These are phyloP conservation scores for Aurantiochytrium sp. DNA, from an alignment of 108 stramenopile genomes.

Conservation along the genomic window DNA sequence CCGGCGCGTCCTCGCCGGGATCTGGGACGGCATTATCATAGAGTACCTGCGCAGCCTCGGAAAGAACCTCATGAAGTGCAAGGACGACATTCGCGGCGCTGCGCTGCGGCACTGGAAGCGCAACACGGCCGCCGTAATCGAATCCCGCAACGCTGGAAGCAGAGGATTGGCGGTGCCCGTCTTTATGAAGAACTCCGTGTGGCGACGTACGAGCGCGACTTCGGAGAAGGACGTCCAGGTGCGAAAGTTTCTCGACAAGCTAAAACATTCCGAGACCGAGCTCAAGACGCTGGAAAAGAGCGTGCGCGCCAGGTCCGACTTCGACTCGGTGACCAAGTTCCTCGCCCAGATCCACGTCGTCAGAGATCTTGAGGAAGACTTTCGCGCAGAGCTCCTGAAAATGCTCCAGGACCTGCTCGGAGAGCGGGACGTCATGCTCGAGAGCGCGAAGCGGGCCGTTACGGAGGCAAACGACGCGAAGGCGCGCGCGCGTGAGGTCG, in stretches of 20 bases:
- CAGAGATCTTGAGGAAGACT: not conserved
- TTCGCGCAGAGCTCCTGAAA: not conserved
- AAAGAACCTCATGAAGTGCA: constrained; percentile 8
- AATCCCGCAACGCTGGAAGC: not conserved
- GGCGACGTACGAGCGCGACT: not conserved
- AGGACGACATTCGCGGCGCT: not conserved
- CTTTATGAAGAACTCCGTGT: not conserved
- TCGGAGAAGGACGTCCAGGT: not conserved
- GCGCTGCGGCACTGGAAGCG: constrained; percentile 18
- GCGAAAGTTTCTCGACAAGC: not conserved
- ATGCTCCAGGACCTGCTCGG: not conserved
- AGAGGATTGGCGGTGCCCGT: not conserved
- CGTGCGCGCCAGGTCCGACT: not conserved
- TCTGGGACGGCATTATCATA: constrained; percentile 14
- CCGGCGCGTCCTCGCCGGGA: not conserved
- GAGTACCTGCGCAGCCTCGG: not conserved
- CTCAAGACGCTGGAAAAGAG: not conserved
- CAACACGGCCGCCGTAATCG: not conserved
- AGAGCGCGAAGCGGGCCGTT: not conserved
- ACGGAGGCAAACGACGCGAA: not conserved
- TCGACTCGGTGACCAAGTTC: not conserved
- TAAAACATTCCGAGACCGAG: not conserved
- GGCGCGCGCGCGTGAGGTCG: not conserved
- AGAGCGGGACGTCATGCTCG: not conserved
- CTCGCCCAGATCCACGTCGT: not conserved